Base-by-base conservation (phyloP, 257 asterid genomes). In the Jasminum sambac region DNA sequence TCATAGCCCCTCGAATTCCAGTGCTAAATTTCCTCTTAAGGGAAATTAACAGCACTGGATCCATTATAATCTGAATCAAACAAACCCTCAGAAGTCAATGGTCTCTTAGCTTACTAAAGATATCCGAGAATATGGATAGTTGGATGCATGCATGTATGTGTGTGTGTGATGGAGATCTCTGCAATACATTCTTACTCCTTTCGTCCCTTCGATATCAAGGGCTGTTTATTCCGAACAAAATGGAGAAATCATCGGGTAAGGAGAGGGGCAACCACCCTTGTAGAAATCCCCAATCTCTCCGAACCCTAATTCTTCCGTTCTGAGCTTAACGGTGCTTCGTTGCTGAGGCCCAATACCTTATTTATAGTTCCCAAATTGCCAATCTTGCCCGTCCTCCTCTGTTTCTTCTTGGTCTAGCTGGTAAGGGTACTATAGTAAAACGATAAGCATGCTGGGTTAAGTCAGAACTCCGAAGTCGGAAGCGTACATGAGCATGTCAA, bases 141-240 rank as follows among this genome's bases (percentile, higher is more conserved):
- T 30, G 1, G 2, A n/a, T 16, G 78, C n/a, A n/a, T n/a, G n/a
- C 16, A 41, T 11, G 8, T 30, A n/a, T n/a, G 36, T 30, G 36
- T 30, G 36, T 30, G 36, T 30, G 36, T 40, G 11, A 6, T 57
- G 37, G 42, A 10, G 36, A 39, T 1, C 36, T 30, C 4, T n/a
- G n/a, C 4, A 1, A 30, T 30, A 4, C 36, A 30, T 30, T 1
- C 36, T 30, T 30, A 30, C 36, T 30, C 36, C 36, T 4, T 1
- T 30, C 36, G 36, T 30, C 36, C 36, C 4, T 30, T 30, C 36
- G 36, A 30, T 30, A 30, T 75, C 19, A 74, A 69, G 82, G 82
- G 82, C 71, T 74, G 82, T 78, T 78, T 63, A 11, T 63, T 17
- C 16, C 26, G n/a, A n/a, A n/a, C n/a, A 10, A 37, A 38, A 36